phyloP scores from a whole-genome alignment of 495 filamentous ascomycete species.

The Aspergillus leporis region DNA sequence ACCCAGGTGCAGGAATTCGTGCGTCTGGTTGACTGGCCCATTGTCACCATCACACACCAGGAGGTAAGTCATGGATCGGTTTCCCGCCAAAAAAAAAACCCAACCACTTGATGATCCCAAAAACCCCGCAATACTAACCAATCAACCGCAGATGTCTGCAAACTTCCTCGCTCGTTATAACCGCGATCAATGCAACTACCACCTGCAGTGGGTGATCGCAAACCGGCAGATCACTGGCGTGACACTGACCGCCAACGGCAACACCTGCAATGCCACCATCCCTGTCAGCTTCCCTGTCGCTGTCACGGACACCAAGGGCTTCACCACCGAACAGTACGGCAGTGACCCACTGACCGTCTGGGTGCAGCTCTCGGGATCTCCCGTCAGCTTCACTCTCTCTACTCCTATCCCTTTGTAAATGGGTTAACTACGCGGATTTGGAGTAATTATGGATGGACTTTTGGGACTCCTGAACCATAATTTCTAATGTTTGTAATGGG shows the following conservation, averaged over 20 bases:
- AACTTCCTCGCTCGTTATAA: constrained; percentile 52
- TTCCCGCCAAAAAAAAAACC: background rate
- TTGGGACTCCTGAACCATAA: constrained; percentile 1
- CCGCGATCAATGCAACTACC: constrained; percentile 55
- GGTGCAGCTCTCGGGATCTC: constrained; percentile 53
- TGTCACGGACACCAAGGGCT: constrained; percentile 42
- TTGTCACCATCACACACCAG: constrained; percentile 56
- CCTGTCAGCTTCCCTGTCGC: constrained; percentile 57
- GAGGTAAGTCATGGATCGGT: constrained; percentile 30
- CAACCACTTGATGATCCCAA: no score
- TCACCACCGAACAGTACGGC: constrained; percentile 56
- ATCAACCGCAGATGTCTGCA: constrained; percentile 41
- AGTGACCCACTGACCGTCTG: constrained; percentile 61
- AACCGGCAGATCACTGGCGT: constrained; percentile 50
- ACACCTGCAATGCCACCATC: constrained; percentile 52
- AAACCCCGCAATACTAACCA: background rate
- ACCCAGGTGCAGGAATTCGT: constrained; percentile 56
- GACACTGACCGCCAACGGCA: constrained; percentile 50
- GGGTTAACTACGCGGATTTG: background rate
- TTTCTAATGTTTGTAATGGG: constrained; percentile 8
- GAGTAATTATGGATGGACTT: background rate
- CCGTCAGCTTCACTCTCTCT: constrained; percentile 52
- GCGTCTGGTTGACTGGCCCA: constrained; percentile 58
- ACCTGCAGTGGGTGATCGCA: constrained; percentile 45
- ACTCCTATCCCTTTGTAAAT: constrained; percentile 34